phyloP scores from a whole-genome alignment of 1,284 basidiomycete species.

The Ceratobasidium sp. region DNA sequence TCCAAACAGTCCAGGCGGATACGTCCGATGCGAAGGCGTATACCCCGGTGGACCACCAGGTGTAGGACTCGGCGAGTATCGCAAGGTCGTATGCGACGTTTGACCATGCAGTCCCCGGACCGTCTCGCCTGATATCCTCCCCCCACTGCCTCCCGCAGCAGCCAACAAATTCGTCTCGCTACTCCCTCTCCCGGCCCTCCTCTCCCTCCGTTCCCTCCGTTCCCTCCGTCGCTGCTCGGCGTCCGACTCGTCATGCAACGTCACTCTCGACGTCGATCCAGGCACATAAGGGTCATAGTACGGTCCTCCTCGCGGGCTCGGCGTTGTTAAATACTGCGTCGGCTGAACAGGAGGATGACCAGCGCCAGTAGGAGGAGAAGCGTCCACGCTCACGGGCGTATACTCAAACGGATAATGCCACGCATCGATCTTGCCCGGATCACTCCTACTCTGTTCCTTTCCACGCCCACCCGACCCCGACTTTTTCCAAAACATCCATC shows the following conservation, averaged over 20 bases:
- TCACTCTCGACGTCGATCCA: too few species aligned
- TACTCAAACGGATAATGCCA: slow-evolving; percentile 38
- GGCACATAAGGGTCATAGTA: too few species aligned
- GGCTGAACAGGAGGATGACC: neutral
- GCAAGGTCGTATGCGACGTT: neutral
- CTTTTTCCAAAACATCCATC: slow-evolving; percentile 21
- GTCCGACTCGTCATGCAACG: neutral
- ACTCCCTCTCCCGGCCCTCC: neutral
- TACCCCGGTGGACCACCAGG: neutral
- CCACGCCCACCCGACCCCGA: neutral
- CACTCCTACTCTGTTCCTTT: neutral
- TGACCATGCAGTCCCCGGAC: neutral
- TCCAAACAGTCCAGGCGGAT: neutral
- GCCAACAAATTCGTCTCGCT: neutral
- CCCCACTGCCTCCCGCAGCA: neutral
- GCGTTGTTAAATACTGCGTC: neutral
- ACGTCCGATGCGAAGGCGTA: neutral
- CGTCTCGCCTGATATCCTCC: neutral
- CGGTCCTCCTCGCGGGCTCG: neutral
- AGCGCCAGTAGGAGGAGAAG: neutral
- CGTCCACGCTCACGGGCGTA: neutral
- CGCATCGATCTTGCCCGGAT: slow-evolving; percentile 36
- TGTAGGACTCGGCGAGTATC: neutral
- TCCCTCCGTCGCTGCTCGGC: neutral
- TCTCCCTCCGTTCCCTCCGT: neutral